Evolutionary conservation across 75 land plant species (phyloP), one percentile per base, ranked within the genome.

Genomic region (Selaginella moellendorffii): DNA sequence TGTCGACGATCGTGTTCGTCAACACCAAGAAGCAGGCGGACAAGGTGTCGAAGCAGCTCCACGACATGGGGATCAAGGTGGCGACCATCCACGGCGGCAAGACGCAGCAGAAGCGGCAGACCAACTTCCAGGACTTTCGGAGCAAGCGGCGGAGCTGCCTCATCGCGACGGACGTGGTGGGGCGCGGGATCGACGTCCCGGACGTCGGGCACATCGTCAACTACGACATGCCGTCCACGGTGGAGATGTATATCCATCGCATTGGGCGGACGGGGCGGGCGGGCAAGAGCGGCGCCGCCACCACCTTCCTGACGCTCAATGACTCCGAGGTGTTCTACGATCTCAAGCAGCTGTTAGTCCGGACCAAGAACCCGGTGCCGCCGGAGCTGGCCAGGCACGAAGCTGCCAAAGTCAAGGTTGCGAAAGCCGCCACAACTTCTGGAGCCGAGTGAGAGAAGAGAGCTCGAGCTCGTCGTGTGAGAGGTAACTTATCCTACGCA

Each of bases 181-280:
- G 54, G n/a, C 24, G 54, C 12, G 53, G 66, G 19, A 65, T 65
- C 1, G 18, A 65, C 24, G 26, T 65, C 23, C 66, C 54, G 23
- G 54, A 65, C 24, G 54, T 65, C 26, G 27, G 52, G 24, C 54
- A 51, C 26, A 30, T 67, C 23, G 22, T 56, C 10, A 67, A 54
- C 28, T 54, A 26, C 54, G 31, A 56, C 31, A 54, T 67, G 20
- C 29, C 69, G 10, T 25, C 63, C 20, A 54, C 26, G 0, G 27
- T 67, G 22, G 68, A 67, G 8, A 27, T 10, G 23, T 67, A 67
- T 20, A 27, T 54, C 21, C 62, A 67, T 67, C 28, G 31, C 12
- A 67, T 67, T 54, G 68, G 68, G 27, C 28, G 29, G 14, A 54
- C 29, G 27, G 63, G 62, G 28, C 0, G 63, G n/a, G 68, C 30